A percentile compares a stretch with the other conserved stretches of the same genome.
phyloP scores from a whole-genome alignment of 106 monocot species.

The Allium sativum region DNA sequence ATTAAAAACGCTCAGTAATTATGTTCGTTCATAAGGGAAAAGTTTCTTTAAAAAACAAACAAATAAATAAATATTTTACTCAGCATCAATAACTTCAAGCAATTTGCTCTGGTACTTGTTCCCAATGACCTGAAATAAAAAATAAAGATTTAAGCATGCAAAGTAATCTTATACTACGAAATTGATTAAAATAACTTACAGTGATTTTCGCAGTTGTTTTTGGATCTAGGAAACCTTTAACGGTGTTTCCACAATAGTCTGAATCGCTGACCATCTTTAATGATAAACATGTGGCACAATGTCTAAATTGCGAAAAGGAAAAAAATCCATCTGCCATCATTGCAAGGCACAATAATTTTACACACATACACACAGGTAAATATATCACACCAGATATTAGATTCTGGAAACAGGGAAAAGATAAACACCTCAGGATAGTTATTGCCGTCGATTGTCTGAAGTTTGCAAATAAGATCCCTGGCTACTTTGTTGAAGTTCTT shows the following conservation, averaged over 20 bases:
- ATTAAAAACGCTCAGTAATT: too few species aligned
- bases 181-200: conserved; percentile 11
- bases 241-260: conserved; percentile 78
- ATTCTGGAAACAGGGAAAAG: too few species aligned
- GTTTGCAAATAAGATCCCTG: too few species aligned
- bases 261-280: conserved; percentile 67
- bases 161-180: neutral
- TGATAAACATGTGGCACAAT: conserved; percentile 57
- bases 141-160: neutral
- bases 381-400: too few species aligned
- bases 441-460: too few species aligned
- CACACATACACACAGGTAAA: too few species aligned
- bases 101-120: conserved; percentile 81
- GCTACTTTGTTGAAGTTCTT: too few species aligned
- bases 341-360: neutral
- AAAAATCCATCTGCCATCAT: neutral
- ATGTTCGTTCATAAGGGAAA: too few species aligned
- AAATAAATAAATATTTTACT: too few species aligned
- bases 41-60: neutral
- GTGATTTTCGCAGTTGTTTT: conserved; percentile 59
- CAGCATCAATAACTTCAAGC: conserved; percentile 76
- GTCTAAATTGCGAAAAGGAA: conserved; percentile 22
- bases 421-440: too few species aligned
- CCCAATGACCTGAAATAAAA: conserved; percentile 62
- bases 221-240: conserved; percentile 72